Conservation (phyloP, 768 basidiomycete genomes). For the Lactarius evosmus region DNA sequence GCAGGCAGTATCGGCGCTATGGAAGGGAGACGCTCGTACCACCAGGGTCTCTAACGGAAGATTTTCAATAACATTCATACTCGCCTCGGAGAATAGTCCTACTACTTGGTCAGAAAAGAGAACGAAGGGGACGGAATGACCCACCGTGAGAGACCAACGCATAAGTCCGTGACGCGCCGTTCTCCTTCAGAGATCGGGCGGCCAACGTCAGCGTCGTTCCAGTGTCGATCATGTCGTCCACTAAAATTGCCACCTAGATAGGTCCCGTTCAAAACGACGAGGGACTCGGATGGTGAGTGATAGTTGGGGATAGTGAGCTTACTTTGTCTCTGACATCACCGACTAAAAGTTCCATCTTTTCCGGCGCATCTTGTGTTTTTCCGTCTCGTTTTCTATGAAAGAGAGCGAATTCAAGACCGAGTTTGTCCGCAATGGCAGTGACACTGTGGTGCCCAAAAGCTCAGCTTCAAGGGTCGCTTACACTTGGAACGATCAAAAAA, state of each 20-base stretch:
- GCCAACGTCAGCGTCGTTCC: conserved; percentile 87
- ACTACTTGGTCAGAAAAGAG: neutral
- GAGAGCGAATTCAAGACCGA: conserved; percentile 91
- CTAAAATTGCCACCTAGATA: conserved; percentile 79
- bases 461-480: conserved; percentile 10
- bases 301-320: conserved; percentile 16
- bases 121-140: conserved; percentile 25
- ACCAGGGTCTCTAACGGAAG: conserved; percentile 84
- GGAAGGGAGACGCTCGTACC: conserved; percentile 45
- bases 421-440: conserved; percentile 92
- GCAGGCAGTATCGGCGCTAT: neutral
- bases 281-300: neutral
- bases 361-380: conserved; percentile 60
- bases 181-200: conserved; percentile 79
- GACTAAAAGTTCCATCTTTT: conserved; percentile 90
- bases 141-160: conserved; percentile 91
- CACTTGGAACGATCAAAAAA: neutral
- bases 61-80: conserved; percentile 61
- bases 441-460: conserved; percentile 50
- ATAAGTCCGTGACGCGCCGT: conserved; percentile 83
- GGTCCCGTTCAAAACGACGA: conserved; percentile 20
- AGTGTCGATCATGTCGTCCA: conserved; percentile 99
- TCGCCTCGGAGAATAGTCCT: conserved; percentile 80
- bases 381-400: conserved; percentile 88
- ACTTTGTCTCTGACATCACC: conserved; percentile 92